Evolutionary conservation across 202 grass and related monocot species (phyloP).

Genomic region (Saccharum hybrid): DNA sequence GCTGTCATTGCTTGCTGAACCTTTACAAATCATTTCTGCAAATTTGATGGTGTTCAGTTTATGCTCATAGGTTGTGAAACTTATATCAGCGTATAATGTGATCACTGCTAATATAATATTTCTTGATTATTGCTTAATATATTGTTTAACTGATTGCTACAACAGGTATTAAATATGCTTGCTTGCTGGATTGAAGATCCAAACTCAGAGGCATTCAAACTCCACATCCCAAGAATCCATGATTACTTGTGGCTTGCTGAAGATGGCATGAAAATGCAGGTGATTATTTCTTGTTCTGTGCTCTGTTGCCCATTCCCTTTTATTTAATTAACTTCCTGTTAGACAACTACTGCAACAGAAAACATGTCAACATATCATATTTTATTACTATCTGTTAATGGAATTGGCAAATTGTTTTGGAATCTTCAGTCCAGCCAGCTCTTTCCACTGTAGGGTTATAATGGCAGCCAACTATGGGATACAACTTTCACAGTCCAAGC

Average conservation of each 20-base stretch:
- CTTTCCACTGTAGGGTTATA: slow-evolving; percentile 62
- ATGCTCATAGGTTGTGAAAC: background rate
- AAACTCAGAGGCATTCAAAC: slow-evolving; percentile 90
- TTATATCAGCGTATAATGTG: background rate
- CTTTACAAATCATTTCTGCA: background rate
- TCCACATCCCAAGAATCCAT: slow-evolving; percentile 79
- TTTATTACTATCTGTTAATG: no score
- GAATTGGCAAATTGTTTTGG: no score
- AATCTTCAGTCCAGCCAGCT: background rate
- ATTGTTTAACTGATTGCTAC: slow-evolving; percentile 25
- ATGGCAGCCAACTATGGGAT: slow-evolving; percentile 95
- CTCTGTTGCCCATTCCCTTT: slow-evolving; percentile 12
- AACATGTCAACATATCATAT: slow-evolving; percentile 3
- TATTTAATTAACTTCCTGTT: slow-evolving; percentile 17
- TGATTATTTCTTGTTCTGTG: slow-evolving; percentile 28
- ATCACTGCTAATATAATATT: background rate
- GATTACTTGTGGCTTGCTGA: slow-evolving; percentile 95
- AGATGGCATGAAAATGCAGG: slow-evolving; percentile 99
- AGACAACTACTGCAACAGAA: background rate
- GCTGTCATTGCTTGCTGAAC: slow-evolving; percentile 18
- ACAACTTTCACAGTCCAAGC: slow-evolving; percentile 89
- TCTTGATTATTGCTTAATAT: slow-evolving; percentile 5
- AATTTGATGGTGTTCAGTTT: background rate
- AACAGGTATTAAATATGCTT: slow-evolving; percentile 95
- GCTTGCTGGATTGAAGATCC: slow-evolving; percentile 96